A percentile compares a stretch with the other conserved stretches of the same genome.
Conservation (phyloP, 2,329 filamentous ascomycete genomes). For the Fusarium camptoceras region DNA sequence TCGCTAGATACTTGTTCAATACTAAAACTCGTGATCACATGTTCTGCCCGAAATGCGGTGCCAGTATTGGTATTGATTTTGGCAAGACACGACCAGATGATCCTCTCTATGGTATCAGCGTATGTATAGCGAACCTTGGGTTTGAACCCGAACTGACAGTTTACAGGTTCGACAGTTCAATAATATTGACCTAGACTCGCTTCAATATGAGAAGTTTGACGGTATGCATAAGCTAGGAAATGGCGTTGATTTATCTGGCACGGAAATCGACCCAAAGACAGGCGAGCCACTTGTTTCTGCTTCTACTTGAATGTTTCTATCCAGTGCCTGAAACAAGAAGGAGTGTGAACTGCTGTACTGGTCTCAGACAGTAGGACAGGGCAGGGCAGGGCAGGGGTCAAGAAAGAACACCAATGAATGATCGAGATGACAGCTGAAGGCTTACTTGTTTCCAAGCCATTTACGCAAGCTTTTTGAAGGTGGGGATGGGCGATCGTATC, state of each 20-base stretch:
- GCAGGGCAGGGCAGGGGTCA: neutral
- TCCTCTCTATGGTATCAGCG: conserved; percentile 58
- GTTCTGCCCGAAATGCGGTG: conserved; percentile 61
- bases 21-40: conserved; percentile 61
- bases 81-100: conserved; percentile 38
- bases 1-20: conserved; percentile 56
- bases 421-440: conserved; percentile 33
- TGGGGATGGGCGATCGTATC: conserved; percentile 19
- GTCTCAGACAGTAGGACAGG: neutral
- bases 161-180: conserved; percentile 57
- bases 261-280: conserved; percentile 12
- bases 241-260: conserved; percentile 55
- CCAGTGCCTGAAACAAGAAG: conserved; percentile 6
- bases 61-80: conserved; percentile 62
- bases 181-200: conserved; percentile 54
- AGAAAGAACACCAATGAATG: conserved; percentile 11
- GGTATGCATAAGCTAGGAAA: conserved; percentile 51
- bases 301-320: neutral
- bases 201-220: conserved; percentile 53
- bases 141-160: neutral
- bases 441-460: conserved; percentile 38
- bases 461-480: conserved; percentile 39
- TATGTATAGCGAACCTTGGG: conserved; percentile 40
- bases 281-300: conserved; percentile 11
- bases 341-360: neutral